Base-by-base conservation (phyloP, 2,329 filamentous ascomycete genomes). In the Anthostomella pinea region DNA sequence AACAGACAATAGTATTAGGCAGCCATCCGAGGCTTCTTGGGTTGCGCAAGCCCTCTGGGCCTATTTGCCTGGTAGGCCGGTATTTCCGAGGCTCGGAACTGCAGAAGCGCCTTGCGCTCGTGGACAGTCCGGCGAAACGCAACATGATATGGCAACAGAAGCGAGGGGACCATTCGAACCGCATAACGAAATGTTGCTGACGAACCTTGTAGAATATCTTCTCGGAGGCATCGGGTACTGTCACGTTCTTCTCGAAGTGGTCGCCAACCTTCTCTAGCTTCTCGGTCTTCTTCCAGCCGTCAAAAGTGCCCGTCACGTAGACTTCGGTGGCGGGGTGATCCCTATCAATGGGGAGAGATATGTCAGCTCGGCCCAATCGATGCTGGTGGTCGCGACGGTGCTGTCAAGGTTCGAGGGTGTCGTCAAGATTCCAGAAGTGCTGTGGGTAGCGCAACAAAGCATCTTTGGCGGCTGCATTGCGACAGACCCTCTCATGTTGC, bases 181-280 rank as follows among this genome's bases (percentile, higher is more conserved):
- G n/a, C n/a, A n/a, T n/a, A n/a, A n/a, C n/a, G n/a, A n/a, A n/a
- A n/a, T n/a, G n/a, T n/a, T n/a, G n/a, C n/a, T 39, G 40, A 69
- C 73, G 52, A 71, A 95, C 91, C 87, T 98, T 98, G 81, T 96
- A 98, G 59, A 83, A 82, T 52, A 95, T 83, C 69, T 93, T 95
- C 47, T 82, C 70, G 31, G 71, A 68, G 11, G 71, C 67, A 37
- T 78, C 70, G 32, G 83, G 72, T 21, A 97, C 73, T 35, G 78
- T 70, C 42, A 98, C 88, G 21, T 79, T 79, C 73, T 95, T 95
- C 66, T 85, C 74, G 65, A 94, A 95, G 53, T 75, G 55, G 47
- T 80, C 72, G 59, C 77, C 85, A 25, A 80, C 74, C 68, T 87
- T 88, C 30, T 89, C 81, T 39, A 98, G 77, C 70, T 85, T 79